phyloP scores from a whole-genome alignment of 2,329 filamentous ascomycete species.

The Stemphylium lycopersici region DNA sequence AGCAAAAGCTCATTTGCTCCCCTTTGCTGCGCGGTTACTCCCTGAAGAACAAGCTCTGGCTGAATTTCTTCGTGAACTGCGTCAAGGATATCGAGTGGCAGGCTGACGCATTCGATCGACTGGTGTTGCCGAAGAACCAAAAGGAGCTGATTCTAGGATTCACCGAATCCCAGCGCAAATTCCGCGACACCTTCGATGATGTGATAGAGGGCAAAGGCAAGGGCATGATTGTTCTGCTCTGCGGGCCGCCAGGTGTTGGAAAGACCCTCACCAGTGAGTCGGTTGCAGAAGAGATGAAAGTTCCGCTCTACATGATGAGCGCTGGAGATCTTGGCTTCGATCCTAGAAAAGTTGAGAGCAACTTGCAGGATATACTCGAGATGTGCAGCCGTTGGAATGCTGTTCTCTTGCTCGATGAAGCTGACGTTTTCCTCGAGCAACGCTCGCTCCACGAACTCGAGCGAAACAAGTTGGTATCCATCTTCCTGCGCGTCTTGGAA shows the following conservation, averaged over 20 bases:
- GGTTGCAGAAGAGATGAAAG: slow-evolving; percentile 28
- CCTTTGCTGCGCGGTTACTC: slow-evolving; percentile 51
- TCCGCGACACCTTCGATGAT: slow-evolving; percentile 24
- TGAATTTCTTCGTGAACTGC: slow-evolving; percentile 44
- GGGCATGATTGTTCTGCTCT: slow-evolving; percentile 36
- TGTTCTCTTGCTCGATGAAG: slow-evolving; percentile 76
- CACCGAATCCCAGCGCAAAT: slow-evolving; percentile 70
- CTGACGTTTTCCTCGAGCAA: slow-evolving; percentile 59
- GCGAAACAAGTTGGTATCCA: slow-evolving; percentile 49
- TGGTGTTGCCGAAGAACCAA: slow-evolving; percentile 40
- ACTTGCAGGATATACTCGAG: slow-evolving; percentile 81
- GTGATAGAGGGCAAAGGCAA: slow-evolving; percentile 58
- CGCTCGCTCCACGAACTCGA: slow-evolving; percentile 47
- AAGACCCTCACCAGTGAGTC: slow-evolving; percentile 34
- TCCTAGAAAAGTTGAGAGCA: slow-evolving; percentile 64
- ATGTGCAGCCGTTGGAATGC: slow-evolving; percentile 71
- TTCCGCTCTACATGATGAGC: slow-evolving; percentile 70
- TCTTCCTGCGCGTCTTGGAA: slow-evolving; percentile 44
- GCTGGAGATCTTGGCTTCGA: slow-evolving; percentile 74
- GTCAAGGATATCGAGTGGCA: slow-evolving; percentile 54
- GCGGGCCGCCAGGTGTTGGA: slow-evolving; percentile 36
- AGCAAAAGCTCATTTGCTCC: slow-evolving; percentile 48
- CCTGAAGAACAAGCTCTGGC: slow-evolving; percentile 36
- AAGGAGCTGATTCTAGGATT: slow-evolving; percentile 61
- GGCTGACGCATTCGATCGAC: slow-evolving; percentile 53